A percentile compares a stretch with the other conserved stretches of the same genome.
These are phyloP conservation scores for Camellia japonica DNA, from an alignment of 148 eudicot species.

Conservation along the genomic window DNA sequence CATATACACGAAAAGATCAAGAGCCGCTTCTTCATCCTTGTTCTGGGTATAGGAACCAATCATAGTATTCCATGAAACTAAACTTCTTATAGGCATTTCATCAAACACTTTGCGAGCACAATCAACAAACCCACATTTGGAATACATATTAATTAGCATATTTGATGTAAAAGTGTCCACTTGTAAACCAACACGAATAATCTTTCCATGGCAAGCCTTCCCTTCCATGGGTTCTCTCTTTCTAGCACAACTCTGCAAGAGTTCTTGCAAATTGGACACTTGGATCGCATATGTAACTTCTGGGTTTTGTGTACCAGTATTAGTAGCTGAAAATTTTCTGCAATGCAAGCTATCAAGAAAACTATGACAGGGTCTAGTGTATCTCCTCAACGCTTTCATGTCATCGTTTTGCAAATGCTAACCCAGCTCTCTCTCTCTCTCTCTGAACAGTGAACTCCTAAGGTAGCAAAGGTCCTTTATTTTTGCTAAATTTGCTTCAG, in stretches of 20 bases:
- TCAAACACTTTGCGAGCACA: conserved; percentile 62
- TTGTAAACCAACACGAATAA: conserved; percentile 39
- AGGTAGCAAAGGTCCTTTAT: no score
- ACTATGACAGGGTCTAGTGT: not conserved
- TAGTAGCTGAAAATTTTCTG: conserved; percentile 3
- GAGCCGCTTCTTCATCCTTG: conserved; percentile 40
- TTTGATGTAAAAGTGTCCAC: conserved; percentile 46
- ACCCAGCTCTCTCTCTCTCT: no score
- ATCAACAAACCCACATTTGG: conserved; percentile 53
- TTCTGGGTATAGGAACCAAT: conserved; percentile 60
- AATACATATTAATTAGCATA: conserved; percentile 66
- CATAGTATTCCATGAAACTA: conserved; percentile 81
- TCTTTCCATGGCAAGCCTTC: conserved; percentile 57
- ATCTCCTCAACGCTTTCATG: conserved; percentile 14
- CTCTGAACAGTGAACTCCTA: no score
- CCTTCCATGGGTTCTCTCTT: conserved; percentile 39
- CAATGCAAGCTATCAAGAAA: not conserved
- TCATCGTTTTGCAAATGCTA: not conserved
- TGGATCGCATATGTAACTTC: not conserved
- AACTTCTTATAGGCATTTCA: conserved; percentile 53
- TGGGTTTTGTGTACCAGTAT: not conserved
- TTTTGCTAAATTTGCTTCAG: no score
- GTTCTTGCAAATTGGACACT: conserved; percentile 33
- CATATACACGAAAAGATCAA: conserved; percentile 59
- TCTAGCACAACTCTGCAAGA: conserved; percentile 64